These are phyloP conservation scores for Pyrenophora tritici-repentis DNA, from an alignment of 2,329 filamentous ascomycete species.

Conservation along the genomic window DNA sequence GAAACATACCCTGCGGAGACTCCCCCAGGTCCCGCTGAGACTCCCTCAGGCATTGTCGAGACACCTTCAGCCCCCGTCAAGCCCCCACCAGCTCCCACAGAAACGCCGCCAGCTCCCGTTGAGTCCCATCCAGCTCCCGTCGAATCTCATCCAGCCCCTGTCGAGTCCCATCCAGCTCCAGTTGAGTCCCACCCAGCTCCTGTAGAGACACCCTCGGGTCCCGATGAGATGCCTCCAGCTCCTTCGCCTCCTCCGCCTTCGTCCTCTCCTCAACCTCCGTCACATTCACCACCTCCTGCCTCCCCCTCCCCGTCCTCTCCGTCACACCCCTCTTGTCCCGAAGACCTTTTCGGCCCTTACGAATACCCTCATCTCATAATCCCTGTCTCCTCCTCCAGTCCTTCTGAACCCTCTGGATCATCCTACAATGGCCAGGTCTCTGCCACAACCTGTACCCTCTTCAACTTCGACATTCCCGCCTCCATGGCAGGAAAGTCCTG, in stretches of 20 bases:
- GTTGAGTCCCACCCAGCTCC: too few relatives aligned
- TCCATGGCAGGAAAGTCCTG: slow-evolving; percentile 63
- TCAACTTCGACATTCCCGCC: slow-evolving; percentile 70
- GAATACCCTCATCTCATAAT: slow-evolving; percentile 60
- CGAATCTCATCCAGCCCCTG: too few relatives aligned
- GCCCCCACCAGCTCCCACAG: not conserved
- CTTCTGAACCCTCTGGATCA: slow-evolving; percentile 59
- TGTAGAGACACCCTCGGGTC: too few relatives aligned
- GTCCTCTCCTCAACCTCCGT: too few relatives aligned
- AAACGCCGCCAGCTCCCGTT: too few relatives aligned
- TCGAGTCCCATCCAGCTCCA: too few relatives aligned
- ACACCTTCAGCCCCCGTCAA: not conserved
- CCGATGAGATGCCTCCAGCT: not conserved
- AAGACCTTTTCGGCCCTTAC: slow-evolving; percentile 31
- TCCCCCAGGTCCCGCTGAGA: not conserved
- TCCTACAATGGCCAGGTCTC: slow-evolving; percentile 57
- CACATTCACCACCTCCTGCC: not conserved
- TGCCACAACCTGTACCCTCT: slow-evolving; percentile 60
- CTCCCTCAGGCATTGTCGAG: not conserved
- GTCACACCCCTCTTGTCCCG: slow-evolving; percentile 20
- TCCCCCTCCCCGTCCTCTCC: not conserved
- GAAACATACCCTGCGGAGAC: not conserved
- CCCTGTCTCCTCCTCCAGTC: slow-evolving; percentile 60
- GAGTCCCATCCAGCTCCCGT: too few relatives aligned
- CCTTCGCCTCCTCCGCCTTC: slow-evolving; percentile 19